phyloP scores from a whole-genome alignment of 2,329 filamentous ascomycete genomes.

The Colletotrichum endophyticum region DNA sequence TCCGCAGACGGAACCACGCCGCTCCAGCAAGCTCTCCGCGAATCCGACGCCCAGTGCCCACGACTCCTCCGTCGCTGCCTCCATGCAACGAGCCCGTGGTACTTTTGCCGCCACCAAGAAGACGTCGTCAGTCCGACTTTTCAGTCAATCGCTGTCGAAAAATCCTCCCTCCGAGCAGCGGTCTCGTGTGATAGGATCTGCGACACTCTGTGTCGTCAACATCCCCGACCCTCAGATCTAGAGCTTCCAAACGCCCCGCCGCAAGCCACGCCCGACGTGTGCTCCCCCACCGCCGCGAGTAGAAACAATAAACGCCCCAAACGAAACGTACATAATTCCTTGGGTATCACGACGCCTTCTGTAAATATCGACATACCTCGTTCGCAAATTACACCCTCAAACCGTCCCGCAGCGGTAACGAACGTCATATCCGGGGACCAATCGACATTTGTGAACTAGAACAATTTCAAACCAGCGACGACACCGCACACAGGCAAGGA shows the following conservation, averaged over 20 bases:
- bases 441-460: not conserved
- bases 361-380: not conserved
- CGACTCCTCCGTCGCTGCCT: not conserved
- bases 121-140: not conserved
- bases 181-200: slow-evolving; percentile 6
- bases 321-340: not conserved
- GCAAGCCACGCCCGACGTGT: not conserved
- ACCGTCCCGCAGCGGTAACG: not conserved
- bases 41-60: not conserved
- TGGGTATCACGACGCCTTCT: not conserved
- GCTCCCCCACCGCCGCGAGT: not conserved
- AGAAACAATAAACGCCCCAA: not conserved
- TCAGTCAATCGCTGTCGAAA: not conserved
- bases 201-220: slow-evolving; percentile 2
- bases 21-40: not conserved
- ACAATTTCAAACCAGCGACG: not conserved
- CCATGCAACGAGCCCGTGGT: not conserved
- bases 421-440: not conserved
- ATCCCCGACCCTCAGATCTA: not conserved
- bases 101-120: not conserved
- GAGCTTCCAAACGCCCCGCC: not conserved
- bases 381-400: not conserved
- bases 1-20: not conserved
- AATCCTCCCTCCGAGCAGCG: not conserved
- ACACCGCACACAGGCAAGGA: not conserved